Evolutionary conservation across 164 flowering plant species (phyloP).

Genomic region (Aristolochia californica): DNA sequence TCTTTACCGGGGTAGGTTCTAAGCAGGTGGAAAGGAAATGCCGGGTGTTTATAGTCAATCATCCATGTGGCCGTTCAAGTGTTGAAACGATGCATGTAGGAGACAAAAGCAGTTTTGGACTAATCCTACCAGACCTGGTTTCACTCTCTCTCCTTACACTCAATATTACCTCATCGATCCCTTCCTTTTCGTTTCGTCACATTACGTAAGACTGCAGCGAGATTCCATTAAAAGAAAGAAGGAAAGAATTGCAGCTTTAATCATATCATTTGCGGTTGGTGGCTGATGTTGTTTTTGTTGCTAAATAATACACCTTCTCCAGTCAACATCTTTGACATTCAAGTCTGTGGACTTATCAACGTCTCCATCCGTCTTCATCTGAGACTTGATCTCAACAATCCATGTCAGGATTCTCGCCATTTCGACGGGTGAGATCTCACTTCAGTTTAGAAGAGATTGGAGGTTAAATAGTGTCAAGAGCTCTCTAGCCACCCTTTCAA

Average conservation of each 20-base stretch:
- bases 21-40: neutral
- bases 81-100: neutral
- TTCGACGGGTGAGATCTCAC: no score
- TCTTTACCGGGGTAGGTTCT: neutral
- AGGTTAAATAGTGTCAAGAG: no score
- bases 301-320: neutral
- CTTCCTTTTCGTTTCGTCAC: neutral
- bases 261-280: neutral
- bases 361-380: no score
- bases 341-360: neutral
- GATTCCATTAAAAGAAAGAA: no score
- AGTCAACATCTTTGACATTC: slow-evolving; percentile 1
- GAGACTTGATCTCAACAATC: no score
- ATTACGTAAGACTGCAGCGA: slow-evolving; percentile 1
- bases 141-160: no score
- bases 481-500: no score
- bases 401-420: no score
- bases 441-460: no score
- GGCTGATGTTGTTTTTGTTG: neutral
- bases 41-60: slow-evolving; percentile 5
- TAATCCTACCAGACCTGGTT: neutral
- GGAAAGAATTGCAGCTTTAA: neutral
- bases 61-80: slow-evolving; percentile 6
- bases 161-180: no score
- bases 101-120: neutral